These are phyloP conservation scores for Backusella tuberculispora DNA, from an alignment of 192 early-diverging fungal genomes.

Conservation along the genomic window DNA sequence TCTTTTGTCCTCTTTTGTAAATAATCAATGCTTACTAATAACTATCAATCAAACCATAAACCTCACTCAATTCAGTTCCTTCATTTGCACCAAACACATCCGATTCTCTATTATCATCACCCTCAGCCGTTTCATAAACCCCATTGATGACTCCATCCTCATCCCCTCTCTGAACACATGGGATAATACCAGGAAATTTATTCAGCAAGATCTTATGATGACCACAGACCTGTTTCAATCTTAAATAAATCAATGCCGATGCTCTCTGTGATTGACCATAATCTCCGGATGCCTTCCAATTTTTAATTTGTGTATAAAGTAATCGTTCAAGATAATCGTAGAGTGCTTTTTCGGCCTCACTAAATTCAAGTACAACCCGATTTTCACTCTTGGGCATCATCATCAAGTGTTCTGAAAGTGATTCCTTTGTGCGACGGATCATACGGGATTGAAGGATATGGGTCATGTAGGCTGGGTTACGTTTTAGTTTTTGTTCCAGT, in stretches of 20 bases:
- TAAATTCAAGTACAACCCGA: slow-evolving; percentile 26
- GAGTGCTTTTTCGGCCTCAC: slow-evolving; percentile 24
- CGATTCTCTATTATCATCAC: neutral
- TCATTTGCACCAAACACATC: neutral
- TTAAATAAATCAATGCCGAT: slow-evolving; percentile 20
- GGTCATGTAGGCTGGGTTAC: slow-evolving; percentile 6
- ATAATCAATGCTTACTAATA: slow-evolving; percentile 23
- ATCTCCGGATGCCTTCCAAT: neutral
- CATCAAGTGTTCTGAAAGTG: neutral
- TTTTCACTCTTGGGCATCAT: slow-evolving; percentile 19
- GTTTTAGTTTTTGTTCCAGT: neutral
- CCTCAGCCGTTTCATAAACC: neutral
- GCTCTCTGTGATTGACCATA: neutral
- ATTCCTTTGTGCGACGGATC: slow-evolving; percentile 28
- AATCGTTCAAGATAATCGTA: slow-evolving; percentile 32
- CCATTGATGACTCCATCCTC: neutral
- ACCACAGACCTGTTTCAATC: slow-evolving; percentile 31
- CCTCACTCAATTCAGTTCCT: slow-evolving; percentile 13
- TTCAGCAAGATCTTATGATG: slow-evolving; percentile 22
- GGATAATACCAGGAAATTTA: slow-evolving; percentile 27
- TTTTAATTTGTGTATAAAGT: slow-evolving; percentile 16
- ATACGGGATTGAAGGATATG: slow-evolving; percentile 23
- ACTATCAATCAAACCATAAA: slow-evolving; percentile 10
- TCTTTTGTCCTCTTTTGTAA: neutral
- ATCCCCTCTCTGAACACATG: neutral